Percentiles rank a stretch among this genome's conserved stretches.
Conservation (phyloP, 768 basidiomycete species). For the Tephrocybe rancida region DNA sequence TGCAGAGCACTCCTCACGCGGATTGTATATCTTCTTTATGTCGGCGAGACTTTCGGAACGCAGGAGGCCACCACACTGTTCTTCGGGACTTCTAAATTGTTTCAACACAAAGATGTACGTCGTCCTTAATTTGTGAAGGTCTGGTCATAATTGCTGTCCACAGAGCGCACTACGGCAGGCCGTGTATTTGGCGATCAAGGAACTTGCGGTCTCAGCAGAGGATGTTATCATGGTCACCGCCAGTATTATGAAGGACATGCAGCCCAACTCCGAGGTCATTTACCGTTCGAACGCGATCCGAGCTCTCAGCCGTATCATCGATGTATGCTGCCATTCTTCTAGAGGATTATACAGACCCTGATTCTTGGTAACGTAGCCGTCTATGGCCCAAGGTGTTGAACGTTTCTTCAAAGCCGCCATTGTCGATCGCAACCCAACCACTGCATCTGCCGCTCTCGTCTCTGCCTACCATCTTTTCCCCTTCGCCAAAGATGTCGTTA, state of each 20-base stretch:
- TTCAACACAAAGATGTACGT: constrained; percentile 99
- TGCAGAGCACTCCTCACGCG: constrained; percentile 95
- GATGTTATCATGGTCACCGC: constrained; percentile 99
- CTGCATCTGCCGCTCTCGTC: constrained; percentile 94
- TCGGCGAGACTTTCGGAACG: constrained; percentile 91
- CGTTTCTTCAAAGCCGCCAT: constrained; percentile 99
- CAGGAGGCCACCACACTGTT: constrained; percentile 98
- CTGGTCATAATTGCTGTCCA: not conserved
- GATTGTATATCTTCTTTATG: constrained; percentile 95
- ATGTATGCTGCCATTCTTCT: constrained; percentile 60
- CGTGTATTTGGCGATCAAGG: constrained; percentile 98
- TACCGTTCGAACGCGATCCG: constrained; percentile 98
- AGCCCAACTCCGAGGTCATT: constrained; percentile 97
- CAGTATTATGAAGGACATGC: constrained; percentile 99
- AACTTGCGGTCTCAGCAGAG: constrained; percentile 92
- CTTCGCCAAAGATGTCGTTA: constrained; percentile 91
- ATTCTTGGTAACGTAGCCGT: constrained; percentile 58
- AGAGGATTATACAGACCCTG: constrained; percentile 1
- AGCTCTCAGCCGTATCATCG: constrained; percentile 94
- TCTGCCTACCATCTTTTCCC: constrained; percentile 98
- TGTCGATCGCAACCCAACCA: constrained; percentile 94
- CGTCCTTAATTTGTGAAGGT: not conserved
- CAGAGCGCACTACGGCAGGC: constrained; percentile 96
- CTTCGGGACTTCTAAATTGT: constrained; percentile 98
- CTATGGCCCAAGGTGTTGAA: constrained; percentile 98